Evolutionary conservation across 2,329 filamentous ascomycete genomes (phyloP).

Genomic region (Trichoderma hamatum): DNA sequence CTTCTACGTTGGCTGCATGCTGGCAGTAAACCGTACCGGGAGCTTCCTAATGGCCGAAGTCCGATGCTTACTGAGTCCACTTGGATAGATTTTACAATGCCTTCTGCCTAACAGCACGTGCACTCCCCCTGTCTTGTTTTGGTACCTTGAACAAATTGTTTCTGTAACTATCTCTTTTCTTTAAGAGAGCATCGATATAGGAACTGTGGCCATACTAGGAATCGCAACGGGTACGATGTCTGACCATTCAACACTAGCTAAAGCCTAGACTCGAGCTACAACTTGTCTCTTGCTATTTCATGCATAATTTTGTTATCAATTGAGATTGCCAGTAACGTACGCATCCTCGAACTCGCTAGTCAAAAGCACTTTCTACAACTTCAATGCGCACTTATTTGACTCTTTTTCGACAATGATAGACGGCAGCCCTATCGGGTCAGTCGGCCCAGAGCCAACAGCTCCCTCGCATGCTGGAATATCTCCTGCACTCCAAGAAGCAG

Average conservation of each 20-base stretch:
- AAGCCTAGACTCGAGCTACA: neutral
- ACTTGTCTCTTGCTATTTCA: neutral
- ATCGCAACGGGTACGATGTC: neutral
- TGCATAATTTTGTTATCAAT: neutral
- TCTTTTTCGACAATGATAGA: neutral
- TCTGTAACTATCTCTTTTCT: neutral
- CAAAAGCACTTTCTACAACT: neutral
- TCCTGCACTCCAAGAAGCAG: neutral
- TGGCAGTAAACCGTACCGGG: neutral
- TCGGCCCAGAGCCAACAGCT: neutral
- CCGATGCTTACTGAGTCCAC: neutral
- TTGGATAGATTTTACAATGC: neutral
- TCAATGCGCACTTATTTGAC: neutral
- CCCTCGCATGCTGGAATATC: neutral
- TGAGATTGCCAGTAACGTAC: neutral
- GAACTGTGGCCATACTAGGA: neutral
- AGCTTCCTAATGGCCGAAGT: neutral
- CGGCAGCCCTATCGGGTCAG: neutral
- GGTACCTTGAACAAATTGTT: neutral
- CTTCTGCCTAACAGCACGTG: neutral
- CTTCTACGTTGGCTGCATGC: neutral
- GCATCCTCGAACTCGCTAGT: neutral
- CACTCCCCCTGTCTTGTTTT: neutral
- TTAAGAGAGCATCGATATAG: neutral
- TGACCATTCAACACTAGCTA: neutral